Conservation (phyloP, 352 stramenopile species). For the Phytophthora parvispora region DNA sequence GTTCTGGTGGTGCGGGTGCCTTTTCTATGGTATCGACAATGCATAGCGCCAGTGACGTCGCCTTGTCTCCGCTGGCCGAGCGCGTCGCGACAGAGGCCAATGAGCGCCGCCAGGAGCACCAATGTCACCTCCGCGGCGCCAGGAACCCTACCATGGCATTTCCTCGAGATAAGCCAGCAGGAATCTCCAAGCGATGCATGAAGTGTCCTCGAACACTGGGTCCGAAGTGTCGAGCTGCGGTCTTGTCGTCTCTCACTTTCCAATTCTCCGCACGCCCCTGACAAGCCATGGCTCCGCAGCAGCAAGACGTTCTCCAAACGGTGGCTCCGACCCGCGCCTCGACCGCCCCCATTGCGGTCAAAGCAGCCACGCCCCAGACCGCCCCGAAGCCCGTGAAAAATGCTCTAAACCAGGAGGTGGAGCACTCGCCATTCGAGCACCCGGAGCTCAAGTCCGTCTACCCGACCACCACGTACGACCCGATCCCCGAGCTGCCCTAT, state of each 20-base stretch:
- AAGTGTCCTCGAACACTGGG: too few relatives aligned
- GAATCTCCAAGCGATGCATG: background rate
- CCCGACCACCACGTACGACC: background rate
- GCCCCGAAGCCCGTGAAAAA: background rate
- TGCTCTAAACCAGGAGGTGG: conserved; percentile 2
- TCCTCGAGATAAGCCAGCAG: background rate
- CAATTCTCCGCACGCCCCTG: background rate
- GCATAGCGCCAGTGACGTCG: background rate
- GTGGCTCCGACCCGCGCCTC: background rate
- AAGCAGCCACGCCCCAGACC: background rate
- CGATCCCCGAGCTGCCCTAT: background rate
- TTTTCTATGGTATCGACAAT: background rate
- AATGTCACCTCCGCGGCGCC: background rate
- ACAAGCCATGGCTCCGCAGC: background rate
- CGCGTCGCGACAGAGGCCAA: background rate
- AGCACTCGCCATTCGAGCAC: background rate
- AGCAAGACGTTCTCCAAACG: background rate
- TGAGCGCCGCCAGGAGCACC: background rate
- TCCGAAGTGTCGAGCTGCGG: background rate
- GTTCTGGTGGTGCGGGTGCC: background rate
- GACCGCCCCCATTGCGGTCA: background rate
- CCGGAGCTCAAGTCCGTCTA: background rate
- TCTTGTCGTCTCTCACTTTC: background rate
- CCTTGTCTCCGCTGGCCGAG: background rate
- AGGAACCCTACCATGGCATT: background rate